Percentiles rank a stretch among this genome's conserved stretches.
These are phyloP conservation scores for Colletotrichum theobromicola DNA, from an alignment of 2,329 filamentous ascomycete genomes.

Conservation along the genomic window DNA sequence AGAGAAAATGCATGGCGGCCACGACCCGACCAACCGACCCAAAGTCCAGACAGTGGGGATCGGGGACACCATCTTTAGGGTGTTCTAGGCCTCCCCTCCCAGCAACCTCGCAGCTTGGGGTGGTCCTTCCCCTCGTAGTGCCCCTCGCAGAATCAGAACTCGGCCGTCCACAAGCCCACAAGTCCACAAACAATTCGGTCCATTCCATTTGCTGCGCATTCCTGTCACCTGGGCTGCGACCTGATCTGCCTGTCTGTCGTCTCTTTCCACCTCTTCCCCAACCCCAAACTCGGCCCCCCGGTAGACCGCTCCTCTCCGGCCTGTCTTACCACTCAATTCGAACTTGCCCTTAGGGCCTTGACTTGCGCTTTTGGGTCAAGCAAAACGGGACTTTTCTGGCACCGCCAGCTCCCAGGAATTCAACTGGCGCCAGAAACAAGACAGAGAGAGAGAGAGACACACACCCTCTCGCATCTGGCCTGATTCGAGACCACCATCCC, in stretches of 20 bases:
- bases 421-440: not conserved
- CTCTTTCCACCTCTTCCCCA: not conserved
- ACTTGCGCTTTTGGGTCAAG: not conserved
- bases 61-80: constrained; percentile 20
- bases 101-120: not conserved
- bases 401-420: not conserved
- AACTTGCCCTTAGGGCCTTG: not conserved
- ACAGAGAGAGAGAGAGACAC: too few species aligned
- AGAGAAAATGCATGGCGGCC: not conserved
- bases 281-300: not conserved
- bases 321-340: not conserved
- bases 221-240: not conserved
- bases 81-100: constrained; percentile 15
- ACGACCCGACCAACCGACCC: constrained; percentile 11
- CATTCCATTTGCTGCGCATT: not conserved
- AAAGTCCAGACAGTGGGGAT: constrained; percentile 21
- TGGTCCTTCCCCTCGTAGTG: not conserved
- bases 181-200: not conserved
- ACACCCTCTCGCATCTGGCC: not conserved
- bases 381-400: not conserved
- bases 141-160: not conserved
- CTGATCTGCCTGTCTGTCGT: not conserved
- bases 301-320: not conserved
- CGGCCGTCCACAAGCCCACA: not conserved
- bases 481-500: constrained; percentile 9